Conservation (phyloP, 2,329 filamentous ascomycete species). For the Fusarium sp. region DNA sequence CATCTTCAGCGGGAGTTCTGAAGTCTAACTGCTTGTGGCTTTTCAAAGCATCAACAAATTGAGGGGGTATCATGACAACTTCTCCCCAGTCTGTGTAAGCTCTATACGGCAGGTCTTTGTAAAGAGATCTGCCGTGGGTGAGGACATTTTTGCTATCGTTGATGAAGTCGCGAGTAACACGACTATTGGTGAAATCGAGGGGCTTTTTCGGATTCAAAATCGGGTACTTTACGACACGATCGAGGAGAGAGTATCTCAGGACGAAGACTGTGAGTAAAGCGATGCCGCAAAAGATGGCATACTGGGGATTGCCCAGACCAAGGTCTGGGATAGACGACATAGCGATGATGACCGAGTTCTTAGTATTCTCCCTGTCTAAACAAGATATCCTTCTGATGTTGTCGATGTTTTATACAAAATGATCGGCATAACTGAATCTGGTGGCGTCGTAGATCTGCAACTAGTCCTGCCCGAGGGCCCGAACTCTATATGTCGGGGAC, state of each 20-base stretch:
- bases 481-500: neutral
- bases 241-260: neutral
- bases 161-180: neutral
- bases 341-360: fast-evolving
- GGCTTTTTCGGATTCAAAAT: neutral
- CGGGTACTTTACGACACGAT: neutral
- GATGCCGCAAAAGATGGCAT: neutral
- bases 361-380: neutral
- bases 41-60: neutral
- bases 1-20: neutral
- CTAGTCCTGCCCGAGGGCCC: neutral
- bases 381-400: neutral
- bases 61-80: neutral
- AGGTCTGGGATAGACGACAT: neutral
- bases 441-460: neutral
- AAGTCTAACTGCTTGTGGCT: neutral
- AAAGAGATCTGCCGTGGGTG: neutral
- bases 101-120: neutral
- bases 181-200: neutral
- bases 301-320: neutral
- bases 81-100: constrained; percentile 1
- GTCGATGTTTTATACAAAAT: neutral
- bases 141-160: neutral
- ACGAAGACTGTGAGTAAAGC: neutral
- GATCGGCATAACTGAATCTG: neutral